A percentile compares a stretch with the other conserved stretches of the same genome.
Evolutionary conservation across 352 stramenopile species (phyloP).

Genomic region (Phytopythium kandeliae): DNA sequence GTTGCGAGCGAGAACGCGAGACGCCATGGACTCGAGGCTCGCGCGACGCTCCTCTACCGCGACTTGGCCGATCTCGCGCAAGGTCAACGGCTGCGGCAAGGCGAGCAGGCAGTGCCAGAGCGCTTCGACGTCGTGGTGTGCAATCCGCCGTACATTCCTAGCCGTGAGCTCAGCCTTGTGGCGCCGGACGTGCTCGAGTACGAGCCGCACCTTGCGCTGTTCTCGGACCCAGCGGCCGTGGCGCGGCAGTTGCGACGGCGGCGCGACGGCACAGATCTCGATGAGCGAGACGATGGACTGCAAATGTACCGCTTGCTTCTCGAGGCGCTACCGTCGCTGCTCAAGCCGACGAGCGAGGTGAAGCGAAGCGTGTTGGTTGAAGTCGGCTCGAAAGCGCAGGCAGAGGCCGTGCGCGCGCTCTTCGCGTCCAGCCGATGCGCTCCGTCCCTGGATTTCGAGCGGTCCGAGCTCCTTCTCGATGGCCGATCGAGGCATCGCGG

Average conservation of each 20-base stretch:
- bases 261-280: not conserved
- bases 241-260: constrained; percentile 1
- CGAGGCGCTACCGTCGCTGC: constrained; percentile 24
- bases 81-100: not conserved
- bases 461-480: constrained; percentile 27
- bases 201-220: constrained; percentile 70
- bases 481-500: constrained; percentile 27
- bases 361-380: constrained; percentile 35
- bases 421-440: constrained; percentile 14
- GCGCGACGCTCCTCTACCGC: constrained; percentile 20
- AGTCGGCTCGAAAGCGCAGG: constrained; percentile 52
- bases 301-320: constrained; percentile 47
- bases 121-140: constrained; percentile 66
- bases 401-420: constrained; percentile 29
- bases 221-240: constrained; percentile 36
- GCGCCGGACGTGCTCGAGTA: constrained; percentile 49
- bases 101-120: constrained; percentile 17
- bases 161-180: constrained; percentile 44
- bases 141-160: constrained; percentile 73
- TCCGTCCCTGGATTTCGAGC: constrained; percentile 18
- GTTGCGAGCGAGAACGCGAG: constrained; percentile 50
- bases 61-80: constrained; percentile 17
- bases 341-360: constrained; percentile 10
- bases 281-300: constrained; percentile 26
- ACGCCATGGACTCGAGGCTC: constrained; percentile 13